Evolutionary conservation across 1,284 basidiomycete species (phyloP), one percentile per base, ranked within the genome.

Genomic region (Pholiota adiposa): DNA sequence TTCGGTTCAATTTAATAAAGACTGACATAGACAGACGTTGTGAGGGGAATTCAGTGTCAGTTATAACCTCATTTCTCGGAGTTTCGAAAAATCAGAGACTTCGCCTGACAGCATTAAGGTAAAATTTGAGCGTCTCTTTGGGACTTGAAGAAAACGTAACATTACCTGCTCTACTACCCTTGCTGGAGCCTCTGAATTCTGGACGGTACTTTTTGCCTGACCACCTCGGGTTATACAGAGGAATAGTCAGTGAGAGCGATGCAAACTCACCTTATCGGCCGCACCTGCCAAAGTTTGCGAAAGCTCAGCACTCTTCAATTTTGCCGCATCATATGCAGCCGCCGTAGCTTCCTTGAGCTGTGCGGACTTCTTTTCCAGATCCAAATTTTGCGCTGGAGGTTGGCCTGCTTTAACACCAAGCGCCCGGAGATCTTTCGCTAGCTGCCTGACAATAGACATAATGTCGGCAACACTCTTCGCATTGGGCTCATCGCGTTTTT

Each of bases 331-430:
- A 14, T 50, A 55, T 12, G 54, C 27, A 29, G 25, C 29, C n/a
- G 51, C 54, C 27, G 59, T 52, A 54, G 51, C 41, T 31, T 33
- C 52, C 7, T 38, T 41, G 4, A 64, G 38, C 9, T 56, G 51
- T 33, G 34, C 49, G 14, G 49, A 60, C 23, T 52, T 56, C 27
- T 60, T 60, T 44, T 68, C 54, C 16, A 64, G 23, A 29, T 65
- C 62, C 11, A 61, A 29, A 11, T 51, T 52, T 12, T 63, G 54
- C 21, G 53, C 49, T 7, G 58, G 33, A 9, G 64, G 63, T 36
- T 56, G 49, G 11, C 63, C 54, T 11, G 62, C 62, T 44, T 62
- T 65, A 7, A 49, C 4, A n/a, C 62, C 57, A 1, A 67, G 58
- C 1, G 44, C 56, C 2, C 33, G 44, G 18, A 67, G 40, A 12